phyloP scores from a whole-genome alignment of 2,329 filamentous ascomycete genomes.

The Akanthomyces muscarius region DNA sequence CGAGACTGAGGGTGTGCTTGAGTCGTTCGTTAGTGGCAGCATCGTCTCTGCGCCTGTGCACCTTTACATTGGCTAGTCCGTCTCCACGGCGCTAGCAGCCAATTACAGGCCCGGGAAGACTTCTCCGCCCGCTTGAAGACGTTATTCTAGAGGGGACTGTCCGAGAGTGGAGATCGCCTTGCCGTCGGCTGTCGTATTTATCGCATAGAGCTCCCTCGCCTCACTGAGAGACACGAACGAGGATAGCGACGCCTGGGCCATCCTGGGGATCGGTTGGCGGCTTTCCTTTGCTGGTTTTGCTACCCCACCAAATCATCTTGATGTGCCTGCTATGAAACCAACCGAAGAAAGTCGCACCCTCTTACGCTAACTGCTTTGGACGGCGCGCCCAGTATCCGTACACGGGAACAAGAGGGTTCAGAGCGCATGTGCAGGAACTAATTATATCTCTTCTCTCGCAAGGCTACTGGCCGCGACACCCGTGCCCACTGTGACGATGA shows the following conservation, averaged over 20 bases:
- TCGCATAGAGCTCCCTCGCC: conserved; percentile 2
- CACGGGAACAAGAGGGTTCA: neutral
- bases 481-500: neutral
- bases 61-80: neutral
- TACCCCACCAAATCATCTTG: neutral
- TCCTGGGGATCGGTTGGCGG: neutral
- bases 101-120: neutral
- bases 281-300: neutral
- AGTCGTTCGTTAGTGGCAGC: conserved; percentile 3
- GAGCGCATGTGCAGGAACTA: neutral
- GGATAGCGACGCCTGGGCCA: neutral
- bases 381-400: neutral
- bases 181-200: conserved; percentile 13
- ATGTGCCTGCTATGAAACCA: neutral
- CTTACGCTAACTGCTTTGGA: neutral
- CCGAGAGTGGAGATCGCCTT: neutral
- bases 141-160: neutral
- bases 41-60: neutral
- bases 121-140: conserved; percentile 1
- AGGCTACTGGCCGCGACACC: neutral
- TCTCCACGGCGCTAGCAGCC: neutral
- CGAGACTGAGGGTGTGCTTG: neutral
- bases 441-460: neutral
- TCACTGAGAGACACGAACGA: neutral
- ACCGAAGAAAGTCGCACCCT: neutral